Percentiles rank a stretch among this genome's conserved stretches.
These are phyloP conservation scores for Erigeron philadelphicus DNA, from an alignment of 140 eudicot genomes.

Conservation along the genomic window DNA sequence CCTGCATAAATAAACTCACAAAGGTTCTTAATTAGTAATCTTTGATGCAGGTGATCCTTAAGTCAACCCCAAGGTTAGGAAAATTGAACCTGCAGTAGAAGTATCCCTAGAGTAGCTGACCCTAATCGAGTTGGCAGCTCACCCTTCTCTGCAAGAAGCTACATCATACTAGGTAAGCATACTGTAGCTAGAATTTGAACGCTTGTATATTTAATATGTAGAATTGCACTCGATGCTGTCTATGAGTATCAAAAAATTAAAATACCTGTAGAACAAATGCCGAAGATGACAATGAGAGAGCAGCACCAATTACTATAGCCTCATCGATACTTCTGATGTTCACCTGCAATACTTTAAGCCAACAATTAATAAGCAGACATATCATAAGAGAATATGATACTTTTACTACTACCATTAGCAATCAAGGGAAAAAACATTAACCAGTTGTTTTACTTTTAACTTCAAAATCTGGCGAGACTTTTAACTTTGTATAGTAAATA, in stretches of 20 bases:
- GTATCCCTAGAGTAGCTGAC: slow-evolving; percentile 93
- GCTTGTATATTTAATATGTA: too few species aligned
- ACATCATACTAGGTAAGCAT: slow-evolving; percentile 40
- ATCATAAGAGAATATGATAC: slow-evolving; percentile 9
- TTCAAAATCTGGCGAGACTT: too few species aligned
- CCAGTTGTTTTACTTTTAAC: too few species aligned
- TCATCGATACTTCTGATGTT: slow-evolving; percentile 91
- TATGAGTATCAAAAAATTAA: neutral
- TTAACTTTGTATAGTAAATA: too few species aligned
- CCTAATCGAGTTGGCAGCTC: slow-evolving; percentile 96
- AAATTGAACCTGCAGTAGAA: slow-evolving; percentile 69
- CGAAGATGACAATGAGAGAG: slow-evolving; percentile 89
- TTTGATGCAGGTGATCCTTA: neutral
- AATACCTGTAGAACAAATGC: slow-evolving; percentile 95
- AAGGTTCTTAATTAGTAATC: slow-evolving; percentile 18
- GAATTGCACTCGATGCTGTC: too few species aligned
- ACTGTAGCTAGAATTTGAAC: neutral
- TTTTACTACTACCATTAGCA: too few species aligned
- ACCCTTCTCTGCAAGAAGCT: slow-evolving; percentile 99
- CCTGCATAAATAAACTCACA: slow-evolving; percentile 51
- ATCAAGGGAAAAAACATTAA: too few species aligned
- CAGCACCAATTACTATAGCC: slow-evolving; percentile 93
- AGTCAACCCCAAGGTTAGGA: neutral
- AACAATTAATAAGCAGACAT: slow-evolving; percentile 12
- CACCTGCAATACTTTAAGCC: slow-evolving; percentile 50